Evolutionary conservation across 148 eudicot genomes (phyloP), one percentile per base, ranked within the genome.

Genomic region (Persicaria maculosa): DNA sequence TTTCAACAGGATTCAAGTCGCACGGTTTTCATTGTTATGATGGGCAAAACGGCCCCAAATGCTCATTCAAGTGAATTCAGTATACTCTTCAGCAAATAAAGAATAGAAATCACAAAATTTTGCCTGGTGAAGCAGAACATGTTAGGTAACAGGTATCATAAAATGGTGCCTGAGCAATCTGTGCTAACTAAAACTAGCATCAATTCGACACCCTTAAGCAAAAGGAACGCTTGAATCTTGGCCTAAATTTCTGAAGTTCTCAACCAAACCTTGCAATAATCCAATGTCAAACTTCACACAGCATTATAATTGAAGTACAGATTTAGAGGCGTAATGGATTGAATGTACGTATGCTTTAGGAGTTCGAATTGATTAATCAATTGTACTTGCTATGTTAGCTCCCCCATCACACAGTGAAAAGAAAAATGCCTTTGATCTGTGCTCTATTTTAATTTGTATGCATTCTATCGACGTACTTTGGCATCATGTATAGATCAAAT

Each of bases 171-270:
- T 10, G 17, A 14, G 14, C 55, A 52, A 17, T 52, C 4, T 52
- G 17, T 16, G 20, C 31, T 17, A 19, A 20, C 8, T 57, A 57
- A 20, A 57, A 57, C 10, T 22, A 59, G 43, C 4, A 59, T 7
- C 40, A 59, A 7, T 2, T 20, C 2, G 67, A 59, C 40, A 20
- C 19, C 43, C 22, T 25, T 25, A 22, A 59, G 67, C 67, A 0
- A 59, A 22, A 59, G n/a, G 11, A 64, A 64, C 68, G 43, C 68
- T 61, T 61, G 67, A 14, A 22, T 61, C 67, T 25, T 22, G 44
- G 45, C 44, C 45, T 36, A 62, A 62, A 36, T 19, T 31, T 62
- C n/a, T 31, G 0, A 9, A 9, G 44, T 25, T 61, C 68, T 9
- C n/a, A 25, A 6, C 68, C 11, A 2, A 31, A 4, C 15, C 20